Evolutionary conservation across 371 early-diverging fungal species (phyloP), one percentile per base, ranked within the genome.

Genomic region (Mucor indicus): DNA sequence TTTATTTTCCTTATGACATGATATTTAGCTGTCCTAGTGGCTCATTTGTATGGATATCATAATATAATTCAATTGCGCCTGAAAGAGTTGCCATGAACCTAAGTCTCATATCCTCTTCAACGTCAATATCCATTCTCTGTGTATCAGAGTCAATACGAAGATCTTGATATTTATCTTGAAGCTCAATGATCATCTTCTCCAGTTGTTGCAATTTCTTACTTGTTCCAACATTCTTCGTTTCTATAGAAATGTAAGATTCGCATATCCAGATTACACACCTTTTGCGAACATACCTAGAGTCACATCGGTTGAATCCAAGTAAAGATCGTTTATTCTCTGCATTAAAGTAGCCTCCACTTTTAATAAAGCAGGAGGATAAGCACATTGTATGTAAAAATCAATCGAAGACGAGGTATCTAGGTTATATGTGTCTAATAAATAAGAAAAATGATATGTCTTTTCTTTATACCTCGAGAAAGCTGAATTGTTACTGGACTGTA

Each of bases 1-100:
- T n/a, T n/a, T n/a, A n/a, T n/a, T n/a, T n/a, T n/a, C n/a, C n/a
- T n/a, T n/a, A n/a, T n/a, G n/a, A n/a, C n/a, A n/a, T n/a, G n/a
- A n/a, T n/a, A n/a, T n/a, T n/a, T n/a, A n/a, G n/a, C n/a, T 31
- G 24, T 11, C 55, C 55, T 44, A 55, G 48, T 25, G 55, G 44
- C 5, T 41, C 16, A 23, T 55, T 33, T 6, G 21, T 19, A 38
- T 55, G 17, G 21, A 44, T 31, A 33, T 30, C 24, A 33, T 24
- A 55, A 4, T 38, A 27, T 17, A 33, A 13, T 20, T 54, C 44
- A 17, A 43, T 32, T 1, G 33, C 22, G 5, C 23, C 32, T 27
- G n/a, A 48, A 31, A 38, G 31, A 38, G 30, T 25, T 10, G 10
- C 15, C 17, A 11, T 5, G 24, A 33, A 16, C n/a, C 13, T 10